These are phyloP conservation scores for Sorghum bicolor DNA, from an alignment of 176 grass and related monocot species.

Conservation along the genomic window DNA sequence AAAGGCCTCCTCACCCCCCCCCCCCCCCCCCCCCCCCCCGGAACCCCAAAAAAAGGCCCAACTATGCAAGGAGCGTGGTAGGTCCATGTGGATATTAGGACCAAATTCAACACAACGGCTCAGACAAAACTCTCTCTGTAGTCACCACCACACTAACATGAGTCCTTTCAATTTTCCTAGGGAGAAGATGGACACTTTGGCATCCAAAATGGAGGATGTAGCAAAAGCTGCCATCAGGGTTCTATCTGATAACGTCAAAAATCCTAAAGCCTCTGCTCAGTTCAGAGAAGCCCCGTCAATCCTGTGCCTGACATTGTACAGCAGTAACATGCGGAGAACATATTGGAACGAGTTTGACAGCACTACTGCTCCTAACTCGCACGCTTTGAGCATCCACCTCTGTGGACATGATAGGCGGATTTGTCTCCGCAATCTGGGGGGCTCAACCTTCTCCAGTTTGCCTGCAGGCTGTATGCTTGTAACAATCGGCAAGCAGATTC, in stretches of 20 bases:
- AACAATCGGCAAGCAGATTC: conserved; percentile 64
- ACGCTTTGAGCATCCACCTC: conserved; percentile 62
- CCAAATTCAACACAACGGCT: background rate
- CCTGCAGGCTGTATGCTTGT: conserved; percentile 65
- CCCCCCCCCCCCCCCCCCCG: no score
- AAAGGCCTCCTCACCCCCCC: background rate
- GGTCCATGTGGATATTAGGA: background rate
- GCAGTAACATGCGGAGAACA: conserved; percentile 38
- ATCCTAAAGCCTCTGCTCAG: conserved; percentile 18
- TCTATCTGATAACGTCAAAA: conserved; percentile 42
- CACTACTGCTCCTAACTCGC: conserved; percentile 33
- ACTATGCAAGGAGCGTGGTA: background rate
- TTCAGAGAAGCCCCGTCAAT: conserved; percentile 40
- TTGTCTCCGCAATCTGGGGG: conserved; percentile 43
- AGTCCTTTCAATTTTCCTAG: conserved; percentile 23
- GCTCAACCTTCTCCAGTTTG: conserved; percentile 52
- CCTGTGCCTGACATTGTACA: conserved; percentile 53
- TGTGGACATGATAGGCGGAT: conserved; percentile 52
- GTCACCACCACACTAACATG: background rate
- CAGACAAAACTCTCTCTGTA: background rate
- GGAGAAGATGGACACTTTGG: conserved; percentile 63
- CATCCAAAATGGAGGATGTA: conserved; percentile 53
- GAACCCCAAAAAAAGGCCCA: background rate
- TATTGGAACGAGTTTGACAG: conserved; percentile 32
- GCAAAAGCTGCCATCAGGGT: conserved; percentile 39